Conservation (phyloP, 257 asterid genomes). For the Primulina eburnea region DNA sequence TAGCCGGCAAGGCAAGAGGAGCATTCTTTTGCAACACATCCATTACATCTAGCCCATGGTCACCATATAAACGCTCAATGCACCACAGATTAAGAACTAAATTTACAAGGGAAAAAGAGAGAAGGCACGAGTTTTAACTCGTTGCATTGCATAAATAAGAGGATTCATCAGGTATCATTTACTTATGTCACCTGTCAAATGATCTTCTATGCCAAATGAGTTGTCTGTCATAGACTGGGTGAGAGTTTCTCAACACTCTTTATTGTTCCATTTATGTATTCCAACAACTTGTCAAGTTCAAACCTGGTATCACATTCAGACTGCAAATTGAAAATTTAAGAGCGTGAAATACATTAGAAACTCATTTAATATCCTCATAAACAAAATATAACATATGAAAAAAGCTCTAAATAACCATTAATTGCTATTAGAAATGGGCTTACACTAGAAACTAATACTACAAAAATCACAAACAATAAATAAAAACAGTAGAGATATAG, state of each 20-base stretch:
- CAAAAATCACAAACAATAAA: conserved; percentile 10
- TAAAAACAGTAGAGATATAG: conserved; percentile 18
- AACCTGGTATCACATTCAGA: conserved; percentile 36
- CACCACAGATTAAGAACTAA: conserved; percentile 82
- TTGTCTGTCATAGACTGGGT: conserved; percentile 25
- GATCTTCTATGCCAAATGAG: conserved; percentile 45
- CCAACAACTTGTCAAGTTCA: conserved; percentile 97
- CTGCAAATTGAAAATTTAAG: too few species aligned
- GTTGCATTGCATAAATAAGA: conserved; percentile 25
- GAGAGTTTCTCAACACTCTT: conserved; percentile 81
- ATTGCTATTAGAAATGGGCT: not conserved
- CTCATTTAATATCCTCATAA: too few species aligned
- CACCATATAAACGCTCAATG: conserved; percentile 96
- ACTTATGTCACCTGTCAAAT: conserved; percentile 67
- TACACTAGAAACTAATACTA: conserved; percentile 13
- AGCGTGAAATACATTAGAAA: too few species aligned
- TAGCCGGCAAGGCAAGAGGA: conserved; percentile 70
- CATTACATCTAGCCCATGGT: conserved; percentile 96
- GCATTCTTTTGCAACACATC: conserved; percentile 89
- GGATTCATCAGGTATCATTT: conserved; percentile 20
- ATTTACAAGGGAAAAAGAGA: conserved; percentile 40
- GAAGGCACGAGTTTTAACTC: conserved; percentile 21
- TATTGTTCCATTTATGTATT: conserved; percentile 75
- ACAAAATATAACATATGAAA: too few species aligned
- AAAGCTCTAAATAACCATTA: too few species aligned